Base-by-base conservation (phyloP, 257 asterid genomes). In the Sherardia arvensis region DNA sequence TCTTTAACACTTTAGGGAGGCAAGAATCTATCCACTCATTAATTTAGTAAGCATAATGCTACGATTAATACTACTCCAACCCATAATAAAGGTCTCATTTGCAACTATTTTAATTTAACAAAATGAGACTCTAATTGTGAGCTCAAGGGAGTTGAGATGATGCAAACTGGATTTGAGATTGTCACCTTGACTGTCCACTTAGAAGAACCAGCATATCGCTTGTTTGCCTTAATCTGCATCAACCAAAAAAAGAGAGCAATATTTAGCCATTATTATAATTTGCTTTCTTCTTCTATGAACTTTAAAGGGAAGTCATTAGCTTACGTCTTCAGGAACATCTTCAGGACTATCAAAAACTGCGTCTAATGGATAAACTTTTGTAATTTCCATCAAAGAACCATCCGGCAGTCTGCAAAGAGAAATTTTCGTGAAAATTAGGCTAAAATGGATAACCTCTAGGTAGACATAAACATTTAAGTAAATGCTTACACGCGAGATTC, bases 311-410 rank as follows among this genome's bases (percentile, higher is more conserved):
- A 29, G 21, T 30, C 17, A 9, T 59, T 18, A 54, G 62, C 79
- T 73, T 81, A 93, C 99, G 72, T 90, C 97, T 79, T 93, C 97
- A 29, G 99, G 97, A 66, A 93, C 97, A 81, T 93, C 97, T 72
- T 93, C 96, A 1, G 84, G 94, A 76, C 72, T 66, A 79, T 93
- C 99, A 64, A 47, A 93, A 61, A 93, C 86, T 53, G 96, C 99
- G 84, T 93, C 99, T 75, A 93, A 34, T 25, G 99, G 97, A 78
- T 93, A 93, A 34, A 93, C 87, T 77, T 89, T 87, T 6, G 84
- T 73, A 33, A 93, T 90, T 83, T 93, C 91, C 99, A 93, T 90
- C 80, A 90, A 72, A 20, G 97, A 87, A 73, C 99, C 99, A 78
- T 93, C 97, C 9, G 97, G 99, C 78, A 90, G 71, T 78, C 99